phyloP scores from a whole-genome alignment of 352 stramenopile species.

The Phytophthora foliorum region DNA sequence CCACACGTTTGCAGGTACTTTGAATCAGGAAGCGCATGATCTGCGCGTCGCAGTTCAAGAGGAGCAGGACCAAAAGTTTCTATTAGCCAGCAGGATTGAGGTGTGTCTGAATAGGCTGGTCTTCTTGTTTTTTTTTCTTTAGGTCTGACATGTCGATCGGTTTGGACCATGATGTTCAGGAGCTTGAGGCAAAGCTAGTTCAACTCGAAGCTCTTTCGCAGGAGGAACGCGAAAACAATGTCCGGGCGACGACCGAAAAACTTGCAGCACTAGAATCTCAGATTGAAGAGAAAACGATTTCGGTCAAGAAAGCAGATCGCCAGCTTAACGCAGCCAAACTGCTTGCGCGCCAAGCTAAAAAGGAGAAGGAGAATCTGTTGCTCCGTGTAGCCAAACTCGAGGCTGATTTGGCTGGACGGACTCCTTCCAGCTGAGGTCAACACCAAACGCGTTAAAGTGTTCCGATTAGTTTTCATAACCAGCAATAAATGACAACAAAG shows the following conservation, averaged over 20 bases:
- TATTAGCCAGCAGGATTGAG: constrained; percentile 28
- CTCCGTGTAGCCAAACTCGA: constrained; percentile 56
- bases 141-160: background rate
- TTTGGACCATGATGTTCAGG: constrained; percentile 24
- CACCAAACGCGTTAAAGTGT: background rate
- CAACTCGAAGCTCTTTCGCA: constrained; percentile 49
- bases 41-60: constrained; percentile 21
- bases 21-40: constrained; percentile 19
- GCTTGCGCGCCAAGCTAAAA: constrained; percentile 71
- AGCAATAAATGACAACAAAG: constrained; percentile 15
- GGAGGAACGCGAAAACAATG: constrained; percentile 47
- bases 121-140: too few species aligned
- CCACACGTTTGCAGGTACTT: constrained; percentile 3
- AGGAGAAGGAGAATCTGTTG: constrained; percentile 72
- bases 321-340: constrained; percentile 78
- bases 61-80: constrained; percentile 32
- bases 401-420: constrained; percentile 20
- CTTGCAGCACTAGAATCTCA: constrained; percentile 43
- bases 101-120: too few species aligned
- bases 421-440: constrained; percentile 3
- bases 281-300: constrained; percentile 56
- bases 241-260: constrained; percentile 38
- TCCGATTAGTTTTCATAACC: background rate
- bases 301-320: constrained; percentile 62
- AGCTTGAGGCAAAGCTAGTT: constrained; percentile 49